These are phyloP conservation scores for Pistacia atlantica DNA, from an alignment of 345 rosid species.

Conservation along the genomic window DNA sequence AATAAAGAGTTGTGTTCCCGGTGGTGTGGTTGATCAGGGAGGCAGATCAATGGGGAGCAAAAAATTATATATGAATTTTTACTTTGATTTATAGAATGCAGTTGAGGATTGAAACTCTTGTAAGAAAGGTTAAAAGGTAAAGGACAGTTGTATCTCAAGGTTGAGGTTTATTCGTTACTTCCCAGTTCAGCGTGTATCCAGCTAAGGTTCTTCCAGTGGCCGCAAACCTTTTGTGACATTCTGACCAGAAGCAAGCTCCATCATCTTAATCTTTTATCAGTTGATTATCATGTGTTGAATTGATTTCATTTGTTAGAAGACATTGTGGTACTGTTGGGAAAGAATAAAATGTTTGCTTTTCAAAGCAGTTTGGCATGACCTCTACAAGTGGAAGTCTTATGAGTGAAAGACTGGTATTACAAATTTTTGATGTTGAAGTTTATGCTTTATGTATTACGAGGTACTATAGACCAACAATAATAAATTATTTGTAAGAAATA, in stretches of 20 bases:
- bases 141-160: background rate
- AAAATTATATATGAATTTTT: background rate
- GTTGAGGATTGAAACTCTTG: conserved; percentile 1
- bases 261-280: background rate
- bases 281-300: background rate
- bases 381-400: background rate
- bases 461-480: background rate
- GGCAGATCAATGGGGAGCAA: background rate
- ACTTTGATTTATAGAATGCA: background rate
- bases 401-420: background rate
- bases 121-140: background rate
- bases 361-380: background rate
- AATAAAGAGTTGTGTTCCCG: background rate
- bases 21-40: background rate
- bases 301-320: background rate
- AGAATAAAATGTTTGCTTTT: too few relatives aligned
- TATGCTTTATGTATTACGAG: too few relatives aligned
- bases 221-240: background rate
- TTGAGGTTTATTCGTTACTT: background rate
- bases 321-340: background rate
- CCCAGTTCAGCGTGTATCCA: background rate
- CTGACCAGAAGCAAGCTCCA: background rate
- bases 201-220: background rate
- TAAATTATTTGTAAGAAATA: background rate
- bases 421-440: background rate